phyloP scores from a whole-genome alignment of 1,284 basidiomycete genomes.

The Boletus sp. region DNA sequence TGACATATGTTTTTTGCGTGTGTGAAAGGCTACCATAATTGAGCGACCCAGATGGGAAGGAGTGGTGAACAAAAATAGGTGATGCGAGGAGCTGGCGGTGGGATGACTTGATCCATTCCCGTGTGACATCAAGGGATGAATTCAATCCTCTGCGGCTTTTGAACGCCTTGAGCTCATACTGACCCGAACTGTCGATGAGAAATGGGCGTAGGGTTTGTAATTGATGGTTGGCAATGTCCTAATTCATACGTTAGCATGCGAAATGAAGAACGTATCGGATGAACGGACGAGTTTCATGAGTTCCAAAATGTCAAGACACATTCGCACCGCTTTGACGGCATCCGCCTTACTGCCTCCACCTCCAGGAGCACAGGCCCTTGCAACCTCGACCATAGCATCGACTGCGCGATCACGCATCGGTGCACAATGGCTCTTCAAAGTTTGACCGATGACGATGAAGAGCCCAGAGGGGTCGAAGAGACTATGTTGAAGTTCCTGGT shows the following conservation, averaged over 20 bases:
- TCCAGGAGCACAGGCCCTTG: constrained; percentile 53
- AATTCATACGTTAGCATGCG: constrained; percentile 19
- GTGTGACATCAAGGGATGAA: constrained; percentile 53
- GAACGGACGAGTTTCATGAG: constrained; percentile 87
- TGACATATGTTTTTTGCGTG: constrained; percentile 54
- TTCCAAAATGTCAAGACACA: constrained; percentile 90
- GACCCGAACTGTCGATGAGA: constrained; percentile 75
- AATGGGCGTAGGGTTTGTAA: constrained; percentile 83
- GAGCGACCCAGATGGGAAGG: constrained; percentile 38
- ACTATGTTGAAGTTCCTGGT: constrained; percentile 74
- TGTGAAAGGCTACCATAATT: constrained; percentile 41
- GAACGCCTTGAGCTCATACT: constrained; percentile 80
- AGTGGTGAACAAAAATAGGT: constrained; percentile 41
- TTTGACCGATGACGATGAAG: constrained; percentile 74
- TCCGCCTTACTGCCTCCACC: constrained; percentile 54
- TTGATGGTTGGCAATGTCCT: constrained; percentile 96
- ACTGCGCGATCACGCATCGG: constrained; percentile 87
- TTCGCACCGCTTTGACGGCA: constrained; percentile 72
- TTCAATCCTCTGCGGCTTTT: constrained; percentile 50
- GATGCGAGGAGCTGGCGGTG: constrained; percentile 37
- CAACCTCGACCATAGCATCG: constrained; percentile 77
- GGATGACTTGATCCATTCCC: constrained; percentile 57
- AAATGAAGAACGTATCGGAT: constrained; percentile 14
- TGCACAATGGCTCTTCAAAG: constrained; percentile 88
- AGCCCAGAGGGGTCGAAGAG: constrained; percentile 82